phyloP scores from a whole-genome alignment of 1,284 basidiomycete species.

The Sporisorium exsertum region DNA sequence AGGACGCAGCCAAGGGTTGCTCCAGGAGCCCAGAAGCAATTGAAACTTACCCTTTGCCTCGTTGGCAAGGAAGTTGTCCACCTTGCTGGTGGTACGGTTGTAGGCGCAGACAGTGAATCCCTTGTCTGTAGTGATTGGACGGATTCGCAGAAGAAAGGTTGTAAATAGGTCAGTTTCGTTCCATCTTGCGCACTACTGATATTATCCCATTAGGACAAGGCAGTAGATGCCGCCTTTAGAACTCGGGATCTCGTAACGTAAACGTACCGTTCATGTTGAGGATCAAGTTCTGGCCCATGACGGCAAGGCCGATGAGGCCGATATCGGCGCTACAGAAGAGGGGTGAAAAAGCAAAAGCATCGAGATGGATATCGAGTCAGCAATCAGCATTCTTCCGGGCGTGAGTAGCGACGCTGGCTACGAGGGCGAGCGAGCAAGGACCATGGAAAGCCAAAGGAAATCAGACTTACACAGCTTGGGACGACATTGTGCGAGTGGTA shows the following conservation, averaged over 20 bases:
- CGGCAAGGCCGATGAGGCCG: slow-evolving; percentile 69
- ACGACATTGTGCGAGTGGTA: slow-evolving; percentile 49
- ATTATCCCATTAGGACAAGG: neutral
- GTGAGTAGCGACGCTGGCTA: neutral
- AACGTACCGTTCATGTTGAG: slow-evolving; percentile 69
- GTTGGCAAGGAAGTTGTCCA: slow-evolving; percentile 93
- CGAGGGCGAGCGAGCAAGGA: neutral
- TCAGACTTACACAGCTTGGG: slow-evolving; percentile 55
- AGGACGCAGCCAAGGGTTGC: neutral
- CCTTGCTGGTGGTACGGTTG: slow-evolving; percentile 97
- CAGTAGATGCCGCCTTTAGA: neutral
- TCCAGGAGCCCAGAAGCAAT: neutral
- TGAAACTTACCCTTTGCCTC: slow-evolving; percentile 89
- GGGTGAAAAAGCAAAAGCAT: neutral
- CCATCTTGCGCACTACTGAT: too few species aligned
- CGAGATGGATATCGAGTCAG: slow-evolving; percentile 6
- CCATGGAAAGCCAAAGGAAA: neutral
- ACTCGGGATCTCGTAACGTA: neutral
- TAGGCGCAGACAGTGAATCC: slow-evolving; percentile 96
- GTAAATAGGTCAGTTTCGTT: slow-evolving; percentile 7
- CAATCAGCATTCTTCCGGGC: neutral
- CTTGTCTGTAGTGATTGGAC: slow-evolving; percentile 77
- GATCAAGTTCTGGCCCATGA: slow-evolving; percentile 69
- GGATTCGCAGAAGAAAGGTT: neutral
- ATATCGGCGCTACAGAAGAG: slow-evolving; percentile 61